These are phyloP conservation scores for Aspergillus funiculosus DNA, from an alignment of 495 filamentous ascomycete species.

Conservation along the genomic window DNA sequence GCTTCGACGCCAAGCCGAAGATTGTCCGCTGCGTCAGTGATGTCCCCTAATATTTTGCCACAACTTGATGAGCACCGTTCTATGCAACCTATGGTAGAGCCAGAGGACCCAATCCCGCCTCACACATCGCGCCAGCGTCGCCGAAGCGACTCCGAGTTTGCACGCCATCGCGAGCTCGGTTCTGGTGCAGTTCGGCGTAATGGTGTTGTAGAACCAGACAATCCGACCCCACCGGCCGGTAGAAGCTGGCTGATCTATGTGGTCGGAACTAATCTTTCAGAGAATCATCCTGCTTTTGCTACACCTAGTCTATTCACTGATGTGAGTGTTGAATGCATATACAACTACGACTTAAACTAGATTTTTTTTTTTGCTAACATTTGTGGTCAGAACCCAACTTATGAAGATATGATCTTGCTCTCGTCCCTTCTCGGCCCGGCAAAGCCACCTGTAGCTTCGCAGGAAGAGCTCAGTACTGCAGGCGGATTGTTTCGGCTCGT, in stretches of 20 bases:
- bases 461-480: slow-evolving; percentile 60
- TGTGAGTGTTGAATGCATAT: slow-evolving; percentile 39
- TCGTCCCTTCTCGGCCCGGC: slow-evolving; percentile 67
- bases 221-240: slow-evolving; percentile 42
- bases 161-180: slow-evolving; percentile 53
- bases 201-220: slow-evolving; percentile 62
- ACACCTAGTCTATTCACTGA: slow-evolving; percentile 74
- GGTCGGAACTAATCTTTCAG: slow-evolving; percentile 67
- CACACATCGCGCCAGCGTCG: slow-evolving; percentile 47
- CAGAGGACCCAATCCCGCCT: slow-evolving; percentile 23
- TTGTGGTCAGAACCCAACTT: slow-evolving; percentile 56
- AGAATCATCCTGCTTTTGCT: slow-evolving; percentile 70
- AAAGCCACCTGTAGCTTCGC: slow-evolving; percentile 66
- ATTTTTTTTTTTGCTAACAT: not conserved
- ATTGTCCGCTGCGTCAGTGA: slow-evolving; percentile 49
- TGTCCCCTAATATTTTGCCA: slow-evolving; percentile 31
- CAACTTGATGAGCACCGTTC: slow-evolving; percentile 32
- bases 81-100: slow-evolving; percentile 30
- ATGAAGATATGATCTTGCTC: slow-evolving; percentile 73
- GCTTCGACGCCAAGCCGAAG: slow-evolving; percentile 50
- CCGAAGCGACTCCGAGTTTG: slow-evolving; percentile 58
- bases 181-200: slow-evolving; percentile 59
- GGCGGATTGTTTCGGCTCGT: slow-evolving; percentile 53
- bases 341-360: too few species aligned
- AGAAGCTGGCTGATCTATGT: slow-evolving; percentile 79